A percentile compares a stretch with the other conserved stretches of the same genome.
phyloP scores from a whole-genome alignment of 2,329 filamentous ascomycete genomes.

The Colletotrichum lindemuthianum region DNA sequence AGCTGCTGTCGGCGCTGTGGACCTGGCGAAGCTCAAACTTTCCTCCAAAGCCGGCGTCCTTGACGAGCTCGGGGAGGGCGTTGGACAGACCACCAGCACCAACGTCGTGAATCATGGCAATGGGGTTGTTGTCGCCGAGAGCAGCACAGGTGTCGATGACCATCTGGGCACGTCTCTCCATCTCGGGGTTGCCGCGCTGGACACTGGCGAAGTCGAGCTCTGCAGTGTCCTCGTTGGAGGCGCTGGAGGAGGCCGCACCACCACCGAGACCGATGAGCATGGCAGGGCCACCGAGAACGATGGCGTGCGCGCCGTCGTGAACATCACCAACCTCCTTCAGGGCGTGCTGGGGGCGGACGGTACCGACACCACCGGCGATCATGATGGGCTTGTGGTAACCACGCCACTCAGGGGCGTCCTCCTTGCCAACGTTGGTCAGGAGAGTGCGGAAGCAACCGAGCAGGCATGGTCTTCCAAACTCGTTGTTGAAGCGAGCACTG shows the following conservation, averaged over 20 bases:
- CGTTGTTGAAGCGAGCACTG: slow-evolving; percentile 96
- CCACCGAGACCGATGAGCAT: slow-evolving; percentile 98
- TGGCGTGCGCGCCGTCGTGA: slow-evolving; percentile 85
- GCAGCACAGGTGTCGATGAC: slow-evolving; percentile 95
- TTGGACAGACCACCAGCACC: slow-evolving; percentile 86
- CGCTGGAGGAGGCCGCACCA: slow-evolving; percentile 91
- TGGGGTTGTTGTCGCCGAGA: slow-evolving; percentile 85
- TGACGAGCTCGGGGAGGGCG: slow-evolving; percentile 83
- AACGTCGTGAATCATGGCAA: slow-evolving; percentile 97
- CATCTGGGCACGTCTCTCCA: slow-evolving; percentile 95
- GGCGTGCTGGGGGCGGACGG: slow-evolving; percentile 89
- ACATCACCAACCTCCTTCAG: slow-evolving; percentile 85
- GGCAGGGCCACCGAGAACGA: slow-evolving; percentile 93
- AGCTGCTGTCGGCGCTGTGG: slow-evolving; percentile 87
- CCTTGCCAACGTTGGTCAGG: slow-evolving; percentile 71
- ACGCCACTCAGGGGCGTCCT: slow-evolving; percentile 71
- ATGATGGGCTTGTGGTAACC: slow-evolving; percentile 99
- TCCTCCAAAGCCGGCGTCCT: slow-evolving; percentile 91
- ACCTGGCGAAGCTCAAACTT: slow-evolving; percentile 95
- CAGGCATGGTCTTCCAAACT: slow-evolving; percentile 91
- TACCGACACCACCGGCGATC: slow-evolving; percentile 96
- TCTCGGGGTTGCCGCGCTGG: slow-evolving; percentile 95
- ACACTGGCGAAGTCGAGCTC: slow-evolving; percentile 98
- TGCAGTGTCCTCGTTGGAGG: slow-evolving; percentile 87
- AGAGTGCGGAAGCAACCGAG: slow-evolving; percentile 93